A percentile compares a stretch with the other conserved stretches of the same genome.
Evolutionary conservation across 208 protist species (phyloP).

Genomic region (Crithidia acanthocephali): DNA sequence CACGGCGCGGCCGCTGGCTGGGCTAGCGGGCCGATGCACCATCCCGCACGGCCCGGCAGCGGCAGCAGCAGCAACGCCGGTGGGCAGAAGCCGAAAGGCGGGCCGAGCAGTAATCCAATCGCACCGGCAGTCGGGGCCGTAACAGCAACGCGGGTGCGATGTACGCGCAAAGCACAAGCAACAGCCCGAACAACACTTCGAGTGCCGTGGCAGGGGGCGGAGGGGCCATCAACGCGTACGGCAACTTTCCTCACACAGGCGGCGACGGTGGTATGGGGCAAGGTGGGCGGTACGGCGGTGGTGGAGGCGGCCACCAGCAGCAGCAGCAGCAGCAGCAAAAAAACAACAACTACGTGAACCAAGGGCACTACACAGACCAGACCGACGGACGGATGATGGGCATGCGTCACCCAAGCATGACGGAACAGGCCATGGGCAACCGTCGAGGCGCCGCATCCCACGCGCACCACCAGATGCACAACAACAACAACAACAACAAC

Average conservation of each 20-base stretch:
- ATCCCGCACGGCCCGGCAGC: background rate
- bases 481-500: conserved; percentile 1
- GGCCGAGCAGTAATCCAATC: background rate
- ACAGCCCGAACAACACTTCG: conserved; percentile 5
- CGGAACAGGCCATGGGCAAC: background rate
- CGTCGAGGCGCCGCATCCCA: background rate
- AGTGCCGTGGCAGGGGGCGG: background rate
- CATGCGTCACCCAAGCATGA: background rate
- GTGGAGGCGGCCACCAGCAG: background rate
- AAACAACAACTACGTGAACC: conserved; percentile 3
- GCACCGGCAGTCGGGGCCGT: conserved; percentile 18
- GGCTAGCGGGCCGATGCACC: background rate
- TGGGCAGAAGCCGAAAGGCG: background rate
- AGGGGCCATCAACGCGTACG: conserved; percentile 4
- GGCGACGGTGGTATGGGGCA: background rate
- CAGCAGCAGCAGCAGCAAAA: conserved; percentile 21
- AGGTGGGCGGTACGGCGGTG: conserved; percentile 1
- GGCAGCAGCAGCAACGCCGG: conserved; percentile 1
- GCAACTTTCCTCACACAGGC: conserved; percentile 4
- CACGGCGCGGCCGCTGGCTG: conserved; percentile 3
- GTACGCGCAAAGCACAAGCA: background rate
- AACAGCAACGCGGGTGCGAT: background rate
- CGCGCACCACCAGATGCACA: no score
- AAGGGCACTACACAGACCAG: background rate
- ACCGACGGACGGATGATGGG: conserved; percentile 1